Conservation (phyloP, 106 monocot genomes). For the Narthecium ossifragum region DNA sequence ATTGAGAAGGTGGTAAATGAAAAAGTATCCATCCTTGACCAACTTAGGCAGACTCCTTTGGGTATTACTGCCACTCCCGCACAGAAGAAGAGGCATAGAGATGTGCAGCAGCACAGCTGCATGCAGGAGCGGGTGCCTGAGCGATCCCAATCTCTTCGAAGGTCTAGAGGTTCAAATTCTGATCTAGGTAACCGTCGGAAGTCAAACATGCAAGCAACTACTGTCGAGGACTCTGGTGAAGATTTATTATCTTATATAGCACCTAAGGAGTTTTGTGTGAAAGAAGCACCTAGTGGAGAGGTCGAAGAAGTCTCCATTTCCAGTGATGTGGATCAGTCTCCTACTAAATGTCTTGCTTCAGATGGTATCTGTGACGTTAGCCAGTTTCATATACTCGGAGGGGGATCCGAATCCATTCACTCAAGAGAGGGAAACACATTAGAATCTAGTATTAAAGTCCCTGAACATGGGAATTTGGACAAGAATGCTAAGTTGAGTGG, state of each 20-base stretch:
- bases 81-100: conserved; percentile 45
- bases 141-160: conserved; percentile 27
- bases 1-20: conserved; percentile 24
- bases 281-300: background rate
- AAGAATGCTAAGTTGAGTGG: conserved; percentile 23
- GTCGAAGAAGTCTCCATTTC: conserved; percentile 4
- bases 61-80: conserved; percentile 24
- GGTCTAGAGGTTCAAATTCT: conserved; percentile 37
- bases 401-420: conserved; percentile 10
- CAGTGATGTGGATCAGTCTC: background rate
- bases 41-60: conserved; percentile 44
- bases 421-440: conserved; percentile 3
- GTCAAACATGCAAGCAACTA: conserved; percentile 9
- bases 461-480: conserved; percentile 12
- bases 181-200: conserved; percentile 21
- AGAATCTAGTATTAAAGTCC: conserved; percentile 19
- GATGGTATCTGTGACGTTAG: conserved; percentile 5
- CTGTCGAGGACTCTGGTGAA: conserved; percentile 3
- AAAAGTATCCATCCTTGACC: conserved; percentile 47
- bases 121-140: conserved; percentile 19
- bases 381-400: conserved; percentile 5
- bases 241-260: conserved; percentile 9
- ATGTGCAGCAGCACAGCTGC: conserved; percentile 23
- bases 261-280: conserved; percentile 8
- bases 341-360: conserved; percentile 4